Evolutionary conservation across 768 basidiomycete species (phyloP), one percentile per base, ranked within the genome.

Genomic region (Suillus sp.): DNA sequence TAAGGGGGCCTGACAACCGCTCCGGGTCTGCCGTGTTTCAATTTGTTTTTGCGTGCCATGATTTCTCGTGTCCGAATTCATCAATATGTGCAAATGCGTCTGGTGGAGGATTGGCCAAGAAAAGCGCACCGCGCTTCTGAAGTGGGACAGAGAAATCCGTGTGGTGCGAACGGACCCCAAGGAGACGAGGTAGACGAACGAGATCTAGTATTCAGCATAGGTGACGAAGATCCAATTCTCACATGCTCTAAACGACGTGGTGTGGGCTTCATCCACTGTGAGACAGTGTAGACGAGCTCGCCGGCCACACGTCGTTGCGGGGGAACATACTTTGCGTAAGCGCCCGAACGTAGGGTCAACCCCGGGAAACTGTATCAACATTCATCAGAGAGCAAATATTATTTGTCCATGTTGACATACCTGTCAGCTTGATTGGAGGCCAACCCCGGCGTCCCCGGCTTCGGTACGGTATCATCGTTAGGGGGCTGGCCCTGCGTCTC

Each of bases 61-160:
- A 10, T 27, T 40, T 57, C 61, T 11, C 16, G 6, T 25, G 20
- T 66, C 62, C 71, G 38, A 69, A 67, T 32, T 25, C 62, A 9
- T 59, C 59, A 3, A 59, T 65, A 8, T 38, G 34, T 25, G n/a
- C 47, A 4, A 34, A 22, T 63, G 65, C 70, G 3, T 58, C 62
- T n/a, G 16, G 60, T 8, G 64, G 69, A 16, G 58, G 61, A 47
- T 71, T 65, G 6, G 64, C 25, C 7, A 65, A 1, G 48, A 59
- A 64, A 1, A 72, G 65, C 54, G 64, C 64, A 2, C 69, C 64
- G 0, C 65, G 63, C 16, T 61, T 56, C 55, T 11, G 22, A 20
- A 38, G 37, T 56, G 4, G 35, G 16, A 10, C 18, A 56, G 22
- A 18, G 22, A 25, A 37, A 56, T 38, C 25, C 16, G 54, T 16